Evolutionary conservation across 1,139 yeast genomes (phyloP), one percentile per base, ranked within the genome.

Genomic region (Yamadazyma jaroonii): DNA sequence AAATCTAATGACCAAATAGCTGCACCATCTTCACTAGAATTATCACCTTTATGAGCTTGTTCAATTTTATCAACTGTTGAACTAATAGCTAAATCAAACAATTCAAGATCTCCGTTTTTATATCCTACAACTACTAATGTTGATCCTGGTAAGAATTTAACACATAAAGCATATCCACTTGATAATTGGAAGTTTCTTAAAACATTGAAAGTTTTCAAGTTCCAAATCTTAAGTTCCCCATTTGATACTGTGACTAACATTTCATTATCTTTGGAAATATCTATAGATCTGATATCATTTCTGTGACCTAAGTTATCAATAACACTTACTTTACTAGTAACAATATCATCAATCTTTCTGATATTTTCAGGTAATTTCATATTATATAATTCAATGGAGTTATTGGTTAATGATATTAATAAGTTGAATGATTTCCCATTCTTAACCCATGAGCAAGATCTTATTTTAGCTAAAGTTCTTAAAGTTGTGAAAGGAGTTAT

Each of bases 1-100:
- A 92, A 59, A 57, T 92, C 97, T 48, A 92, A 67, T 1, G 96
- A 81, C 97, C 97, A 94, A 34, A 92, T 77, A 1, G 97, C 88
- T 20, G 89, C 85, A 4, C 77, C 80, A 26, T 62, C 64, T 12
- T 64, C 72, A 12, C 21, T 42, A 9, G 36, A 29, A 13, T 46
- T 53, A 21, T 46, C 44, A 14, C 47, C 49, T 23, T 43, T 39
- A 58, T 90, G 97, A 0, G 95, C 96, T 35, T 66, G 74, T 43
- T 81, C 82, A n/a, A 85, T 74, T 23, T 78, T 67, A 48, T 84
- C 88, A 5, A 92, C 63, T 36, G 22, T 86, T 53, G 90, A 72
- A 0, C 97, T 85, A 2, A 90, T 77, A 0, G 96, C 85, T 44
- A 92, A 77, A 57, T 94, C 98, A 55, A 84, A 87, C 35, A 92